Conservation (phyloP, 176 grass and related monocot genomes). For the Oryza australiensis region DNA sequence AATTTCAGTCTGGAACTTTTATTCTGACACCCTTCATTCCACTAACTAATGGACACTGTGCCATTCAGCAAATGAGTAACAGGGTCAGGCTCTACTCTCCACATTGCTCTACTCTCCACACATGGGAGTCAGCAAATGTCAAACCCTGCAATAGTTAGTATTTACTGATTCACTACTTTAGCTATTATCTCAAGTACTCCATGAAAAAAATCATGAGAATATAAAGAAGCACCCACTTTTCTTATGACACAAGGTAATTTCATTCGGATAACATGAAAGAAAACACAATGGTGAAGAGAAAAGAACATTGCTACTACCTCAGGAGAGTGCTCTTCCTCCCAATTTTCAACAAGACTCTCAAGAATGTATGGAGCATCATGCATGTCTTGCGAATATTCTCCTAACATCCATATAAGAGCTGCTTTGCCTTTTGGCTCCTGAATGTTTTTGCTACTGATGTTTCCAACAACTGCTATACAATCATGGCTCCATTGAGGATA, state of each 20-base stretch:
- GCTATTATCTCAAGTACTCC: slow-evolving; percentile 12
- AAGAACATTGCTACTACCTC: slow-evolving; percentile 55
- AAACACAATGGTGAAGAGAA: not conserved
- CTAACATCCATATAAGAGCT: slow-evolving; percentile 98
- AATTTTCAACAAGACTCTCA: slow-evolving; percentile 88
- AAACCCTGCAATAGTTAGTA: not conserved
- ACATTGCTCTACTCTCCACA: not conserved
- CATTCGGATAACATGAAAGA: slow-evolving; percentile 11
- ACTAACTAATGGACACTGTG: not conserved
- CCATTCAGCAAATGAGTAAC: slow-evolving; percentile 4
- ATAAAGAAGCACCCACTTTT: not conserved
- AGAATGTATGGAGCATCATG: slow-evolving; percentile 91
- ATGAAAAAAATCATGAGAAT: not conserved
- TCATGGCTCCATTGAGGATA: slow-evolving; percentile 99
- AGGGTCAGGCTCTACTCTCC: not conserved
- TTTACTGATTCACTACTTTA: slow-evolving; percentile 12
- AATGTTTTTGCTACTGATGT: slow-evolving; percentile 99
- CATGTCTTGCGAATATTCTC: slow-evolving; percentile 99
- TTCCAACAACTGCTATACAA: slow-evolving; percentile 99
- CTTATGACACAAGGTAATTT: slow-evolving; percentile 1
- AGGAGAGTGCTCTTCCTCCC: slow-evolving; percentile 89
- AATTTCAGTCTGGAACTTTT: slow-evolving; percentile 6
- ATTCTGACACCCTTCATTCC: slow-evolving; percentile 1
- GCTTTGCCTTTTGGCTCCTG: slow-evolving; percentile 98
- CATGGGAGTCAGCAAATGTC: not conserved